Evolutionary conservation across 768 basidiomycete species (phyloP), one percentile per base, ranked within the genome.

Genomic region (Tylopilus subfusipes): DNA sequence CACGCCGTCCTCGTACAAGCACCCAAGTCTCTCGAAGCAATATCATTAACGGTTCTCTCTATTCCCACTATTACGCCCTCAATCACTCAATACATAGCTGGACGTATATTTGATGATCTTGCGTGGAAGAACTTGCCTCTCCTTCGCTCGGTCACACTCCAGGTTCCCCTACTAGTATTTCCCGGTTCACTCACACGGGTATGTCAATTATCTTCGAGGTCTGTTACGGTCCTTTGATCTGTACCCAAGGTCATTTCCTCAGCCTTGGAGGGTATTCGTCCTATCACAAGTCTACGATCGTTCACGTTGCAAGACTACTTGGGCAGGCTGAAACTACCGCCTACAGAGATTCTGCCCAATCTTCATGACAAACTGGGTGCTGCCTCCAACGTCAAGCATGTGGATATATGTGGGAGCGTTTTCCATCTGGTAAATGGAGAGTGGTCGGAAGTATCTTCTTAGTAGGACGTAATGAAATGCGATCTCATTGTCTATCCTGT

Each of bases 121-220:
- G n/a, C 11, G 1, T 52, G 57, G 57, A 30, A 13, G 39, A 53
- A 42, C 2, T 22, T 55, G 5, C 34, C 48, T 27, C 22, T 34
- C 12, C 50, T 63, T 45, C 48, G 44, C 40, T 63, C 61, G 31
- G 34, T 63, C n/a, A 45, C 33, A 14, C 24, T 59, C 22, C 16
- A 0, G 1, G n/a, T 33, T 16, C 2, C 16, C 16, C 11, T 3
- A 13, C 4, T 13, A 12, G 1, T 9, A 16, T 36, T 18, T n/a
- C n/a, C n/a, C n/a, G n/a, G n/a, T n/a, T n/a, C 31, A 18, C 14
- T 2, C 19, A 2, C 0, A 10, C 8, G 13, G 38, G 38, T 38
- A 38, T 38, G n/a, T 19, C 38, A n/a, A 19, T 40, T 16, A 13
- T 22, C 19, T 21, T 14, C 22, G 33, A 48, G 33, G 22, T 34